These are phyloP conservation scores for Besnoitia besnoiti DNA, from an alignment of 169 alveolate genomes.

Conservation along the genomic window DNA sequence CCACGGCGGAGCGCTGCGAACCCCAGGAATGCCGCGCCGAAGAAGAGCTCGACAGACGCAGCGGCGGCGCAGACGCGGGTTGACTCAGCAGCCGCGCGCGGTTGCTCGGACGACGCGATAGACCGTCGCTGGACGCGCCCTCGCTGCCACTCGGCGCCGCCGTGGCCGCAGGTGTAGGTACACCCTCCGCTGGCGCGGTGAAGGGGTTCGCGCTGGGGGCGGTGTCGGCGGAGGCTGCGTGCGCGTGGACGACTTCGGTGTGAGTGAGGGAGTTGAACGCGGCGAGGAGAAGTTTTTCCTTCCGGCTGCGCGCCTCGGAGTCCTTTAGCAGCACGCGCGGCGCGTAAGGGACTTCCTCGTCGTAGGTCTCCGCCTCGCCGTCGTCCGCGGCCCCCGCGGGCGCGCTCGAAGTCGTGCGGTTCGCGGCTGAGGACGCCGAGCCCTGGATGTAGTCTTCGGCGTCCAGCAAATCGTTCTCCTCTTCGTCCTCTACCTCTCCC, in stretches of 20 bases:
- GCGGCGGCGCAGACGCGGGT: background rate
- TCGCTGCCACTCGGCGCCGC: background rate
- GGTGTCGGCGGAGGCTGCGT: constrained; percentile 36
- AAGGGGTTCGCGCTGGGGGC: background rate
- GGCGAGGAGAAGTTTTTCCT: constrained; percentile 58
- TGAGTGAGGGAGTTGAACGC: constrained; percentile 56
- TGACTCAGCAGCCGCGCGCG: background rate
- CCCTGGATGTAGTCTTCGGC: constrained; percentile 42
- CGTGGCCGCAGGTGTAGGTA: background rate
- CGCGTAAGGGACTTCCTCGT: constrained; percentile 52
- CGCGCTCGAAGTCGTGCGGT: constrained; percentile 35
- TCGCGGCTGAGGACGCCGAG: constrained; percentile 3
- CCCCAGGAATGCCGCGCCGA: too few species aligned
- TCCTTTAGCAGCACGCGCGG: constrained; percentile 47
- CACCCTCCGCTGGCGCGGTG: background rate
- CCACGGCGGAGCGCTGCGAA: too few species aligned
- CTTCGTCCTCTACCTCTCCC: constrained; percentile 16
- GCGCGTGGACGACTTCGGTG: constrained; percentile 29
- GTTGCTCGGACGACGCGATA: background rate
- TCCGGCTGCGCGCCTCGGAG: constrained; percentile 56
- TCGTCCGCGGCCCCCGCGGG: constrained; percentile 48
- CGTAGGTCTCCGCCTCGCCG: constrained; percentile 6
- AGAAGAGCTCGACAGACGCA: too few species aligned
- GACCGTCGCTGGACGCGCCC: background rate
- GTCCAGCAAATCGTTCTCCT: constrained; percentile 37